A percentile compares a stretch with the other conserved stretches of the same genome.
These are phyloP conservation scores for Backusella morwellensis DNA, from an alignment of 192 early-diverging fungal species.

Conservation along the genomic window DNA sequence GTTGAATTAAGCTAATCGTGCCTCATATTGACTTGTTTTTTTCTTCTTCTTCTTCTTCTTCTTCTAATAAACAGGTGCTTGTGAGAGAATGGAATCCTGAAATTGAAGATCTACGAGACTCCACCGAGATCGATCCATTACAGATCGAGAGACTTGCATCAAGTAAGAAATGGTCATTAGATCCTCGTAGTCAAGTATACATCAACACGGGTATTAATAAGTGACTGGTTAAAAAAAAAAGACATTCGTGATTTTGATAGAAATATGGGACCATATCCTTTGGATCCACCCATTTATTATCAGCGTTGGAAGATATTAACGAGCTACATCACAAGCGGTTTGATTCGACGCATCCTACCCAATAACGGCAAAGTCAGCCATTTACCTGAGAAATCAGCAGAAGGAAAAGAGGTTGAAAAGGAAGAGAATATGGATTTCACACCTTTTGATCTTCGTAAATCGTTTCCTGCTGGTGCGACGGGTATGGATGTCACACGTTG, in stretches of 20 bases:
- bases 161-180: slow-evolving; percentile 46
- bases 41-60: too few relatives aligned
- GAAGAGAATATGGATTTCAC: slow-evolving; percentile 58
- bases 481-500: slow-evolving; percentile 70
- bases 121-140: slow-evolving; percentile 52
- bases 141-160: slow-evolving; percentile 59
- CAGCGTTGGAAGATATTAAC: slow-evolving; percentile 79
- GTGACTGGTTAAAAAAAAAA: slow-evolving; percentile 26
- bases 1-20: background rate
- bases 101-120: slow-evolving; percentile 65
- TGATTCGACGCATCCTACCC: slow-evolving; percentile 27
- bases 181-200: background rate
- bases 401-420: slow-evolving; percentile 20
- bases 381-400: slow-evolving; percentile 20
- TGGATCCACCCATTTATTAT: slow-evolving; percentile 63
- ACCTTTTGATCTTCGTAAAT: slow-evolving; percentile 73
- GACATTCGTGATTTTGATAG: slow-evolving; percentile 80
- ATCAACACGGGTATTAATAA: background rate
- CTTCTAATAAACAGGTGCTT: slow-evolving; percentile 52
- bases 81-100: slow-evolving; percentile 78
- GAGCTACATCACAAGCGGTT: slow-evolving; percentile 54
- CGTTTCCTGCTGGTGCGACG: slow-evolving; percentile 72
- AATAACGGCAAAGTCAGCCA: slow-evolving; percentile 35
- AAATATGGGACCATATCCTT: slow-evolving; percentile 79
- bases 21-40: slow-evolving; percentile 8